Percentiles rank a stretch among this genome's conserved stretches.
phyloP scores from a whole-genome alignment of 2,329 filamentous ascomycete genomes.

The Alternaria arbusti region DNA sequence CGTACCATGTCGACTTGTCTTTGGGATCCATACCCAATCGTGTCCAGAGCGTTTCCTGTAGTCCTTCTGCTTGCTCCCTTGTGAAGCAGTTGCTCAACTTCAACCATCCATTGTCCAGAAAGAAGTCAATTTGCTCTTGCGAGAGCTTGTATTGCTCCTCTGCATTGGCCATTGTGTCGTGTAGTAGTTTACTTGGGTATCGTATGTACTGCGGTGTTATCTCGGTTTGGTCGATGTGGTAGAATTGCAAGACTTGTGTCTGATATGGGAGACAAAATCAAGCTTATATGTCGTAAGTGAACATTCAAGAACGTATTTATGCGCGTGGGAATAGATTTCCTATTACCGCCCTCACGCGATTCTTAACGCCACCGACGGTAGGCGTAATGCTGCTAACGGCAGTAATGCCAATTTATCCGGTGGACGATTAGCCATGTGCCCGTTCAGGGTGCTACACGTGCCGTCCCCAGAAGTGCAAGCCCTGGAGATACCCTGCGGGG shows the following conservation, averaged over 20 bases:
- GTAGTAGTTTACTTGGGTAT: neutral
- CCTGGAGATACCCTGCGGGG: slow-evolving; percentile 18
- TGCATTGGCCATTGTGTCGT: slow-evolving; percentile 12
- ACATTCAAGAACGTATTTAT: neutral
- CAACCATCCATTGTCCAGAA: slow-evolving; percentile 63
- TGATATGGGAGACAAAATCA: neutral
- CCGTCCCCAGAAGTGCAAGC: neutral
- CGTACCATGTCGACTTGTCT: slow-evolving; percentile 68
- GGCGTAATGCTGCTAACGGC: slow-evolving; percentile 12
- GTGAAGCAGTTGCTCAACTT: slow-evolving; percentile 62
- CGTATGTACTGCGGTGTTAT: neutral
- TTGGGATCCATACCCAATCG: slow-evolving; percentile 68
- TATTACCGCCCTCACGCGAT: neutral
- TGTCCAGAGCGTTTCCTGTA: slow-evolving; percentile 64
- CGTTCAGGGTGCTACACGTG: slow-evolving; percentile 16
- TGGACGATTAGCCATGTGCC: slow-evolving; percentile 24
- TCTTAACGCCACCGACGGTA: neutral
- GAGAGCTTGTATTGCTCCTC: slow-evolving; percentile 47
- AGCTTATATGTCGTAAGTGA: slow-evolving; percentile 5
- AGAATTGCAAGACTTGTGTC: neutral
- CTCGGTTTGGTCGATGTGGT: neutral
- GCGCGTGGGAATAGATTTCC: neutral
- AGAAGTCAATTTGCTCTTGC: slow-evolving; percentile 58
- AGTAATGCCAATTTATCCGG: slow-evolving; percentile 32
- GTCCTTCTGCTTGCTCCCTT: slow-evolving; percentile 54